These are phyloP conservation scores for Talaromyces adpressus DNA, from an alignment of 495 filamentous ascomycete genomes.

Conservation along the genomic window DNA sequence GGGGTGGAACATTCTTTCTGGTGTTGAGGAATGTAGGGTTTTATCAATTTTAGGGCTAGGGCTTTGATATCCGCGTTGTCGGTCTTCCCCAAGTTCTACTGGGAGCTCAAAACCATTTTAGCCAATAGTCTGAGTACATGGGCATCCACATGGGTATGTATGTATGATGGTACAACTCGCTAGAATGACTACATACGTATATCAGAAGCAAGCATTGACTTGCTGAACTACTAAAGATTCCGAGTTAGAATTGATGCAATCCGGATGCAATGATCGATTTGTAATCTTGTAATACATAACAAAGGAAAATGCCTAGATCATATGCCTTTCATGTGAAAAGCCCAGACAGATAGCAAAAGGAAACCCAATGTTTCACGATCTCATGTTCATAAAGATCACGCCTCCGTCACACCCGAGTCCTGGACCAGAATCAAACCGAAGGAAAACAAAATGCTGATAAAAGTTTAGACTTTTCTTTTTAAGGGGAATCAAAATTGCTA, in stretches of 20 bases:
- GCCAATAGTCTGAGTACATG: too few relatives aligned
- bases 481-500: slow-evolving; percentile 13
- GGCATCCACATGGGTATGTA: too few relatives aligned
- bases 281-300: slow-evolving; percentile 1
- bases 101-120: not conserved
- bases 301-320: not conserved
- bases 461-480: slow-evolving; percentile 39
- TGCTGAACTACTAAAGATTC: not conserved
- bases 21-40: not conserved
- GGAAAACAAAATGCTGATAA: slow-evolving; percentile 22
- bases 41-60: not conserved
- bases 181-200: too few relatives aligned
- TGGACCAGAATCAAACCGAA: not conserved
- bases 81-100: not conserved
- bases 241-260: not conserved
- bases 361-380: not conserved
- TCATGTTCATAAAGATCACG: not conserved
- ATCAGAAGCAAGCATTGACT: not conserved
- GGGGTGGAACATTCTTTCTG: not conserved
- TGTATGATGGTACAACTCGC: too few relatives aligned
- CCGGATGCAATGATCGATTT: not conserved
- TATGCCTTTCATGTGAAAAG: not conserved
- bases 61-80: not conserved
- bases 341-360: not conserved
- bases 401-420: slow-evolving; percentile 1